Base-by-base conservation (phyloP, 768 basidiomycete species). In the Naematelia encephala region DNA sequence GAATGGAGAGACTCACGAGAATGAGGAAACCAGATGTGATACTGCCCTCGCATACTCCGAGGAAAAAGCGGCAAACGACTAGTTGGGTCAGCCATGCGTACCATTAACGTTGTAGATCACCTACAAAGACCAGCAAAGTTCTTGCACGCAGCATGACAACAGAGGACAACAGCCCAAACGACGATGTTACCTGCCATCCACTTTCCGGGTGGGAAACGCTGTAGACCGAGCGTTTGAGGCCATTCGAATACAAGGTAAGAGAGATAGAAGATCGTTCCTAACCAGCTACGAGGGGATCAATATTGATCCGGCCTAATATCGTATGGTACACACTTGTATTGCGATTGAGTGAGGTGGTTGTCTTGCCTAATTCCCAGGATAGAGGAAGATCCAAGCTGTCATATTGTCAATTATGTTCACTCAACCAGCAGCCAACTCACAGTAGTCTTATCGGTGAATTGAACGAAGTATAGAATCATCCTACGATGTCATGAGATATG, bases 21-120 rank as follows among this genome's bases (percentile, higher is more conserved):
- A 72, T 49, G 52, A 83, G 80, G 70, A 82, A 82, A 49, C 78
- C 79, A 4, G 81, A 82, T 29, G 81, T 79, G 26, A 83, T 81
- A 5, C 80, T 80, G 28, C 81, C 81, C 55, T 82, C 80, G 59
- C 3, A 61, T 1, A 42, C 28, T 56, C 82, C 81, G 59, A 82
- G 56, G 25, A 67, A 49, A 48, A 68, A 46, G 13, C 63, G 61
- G 49, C 56, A 57, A 30, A 61, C 49, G 23, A 68, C 46, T 12
- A 68, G 51, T n/a, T n/a, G n/a, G n/a, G n/a, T n/a, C n/a, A n/a
- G n/a, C n/a, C n/a, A n/a, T n/a, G n/a, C n/a, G n/a, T n/a, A n/a
- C n/a, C n/a, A n/a, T n/a, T n/a, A n/a, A n/a, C n/a, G n/a, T n/a
- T n/a, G n/a, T n/a, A n/a, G n/a, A n/a, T n/a, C n/a, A n/a, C n/a